These are phyloP conservation scores for Flueggea neowawraea DNA, from an alignment of 441 rosid genomes.

Conservation along the genomic window DNA sequence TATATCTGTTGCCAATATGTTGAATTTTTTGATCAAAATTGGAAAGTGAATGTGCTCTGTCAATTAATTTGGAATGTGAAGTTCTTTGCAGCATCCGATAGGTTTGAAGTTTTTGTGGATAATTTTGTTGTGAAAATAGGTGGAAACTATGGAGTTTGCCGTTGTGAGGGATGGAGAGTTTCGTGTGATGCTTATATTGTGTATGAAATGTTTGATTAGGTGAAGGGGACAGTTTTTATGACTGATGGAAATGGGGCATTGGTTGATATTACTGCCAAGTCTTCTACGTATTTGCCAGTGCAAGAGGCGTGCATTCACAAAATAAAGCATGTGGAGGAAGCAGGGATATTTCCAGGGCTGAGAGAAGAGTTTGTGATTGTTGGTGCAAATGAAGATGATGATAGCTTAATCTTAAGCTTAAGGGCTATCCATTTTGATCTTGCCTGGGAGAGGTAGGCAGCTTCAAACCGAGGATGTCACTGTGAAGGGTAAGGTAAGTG, in stretches of 20 bases:
- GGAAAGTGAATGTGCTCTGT: too few relatives aligned
- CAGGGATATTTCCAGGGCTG: constrained; percentile 87
- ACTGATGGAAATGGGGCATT: constrained; percentile 74
- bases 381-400: constrained; percentile 79
- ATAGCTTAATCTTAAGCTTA: constrained; percentile 82
- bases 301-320: constrained; percentile 81
- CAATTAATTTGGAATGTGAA: too few relatives aligned
- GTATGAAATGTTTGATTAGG: constrained; percentile 34
- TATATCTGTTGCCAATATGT: too few relatives aligned
- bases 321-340: constrained; percentile 76
- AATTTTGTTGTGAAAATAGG: not conserved
- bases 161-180: not conserved
- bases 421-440: constrained; percentile 64
- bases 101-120: too few relatives aligned
- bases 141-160: not conserved
- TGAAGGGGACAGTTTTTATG: constrained; percentile 71
- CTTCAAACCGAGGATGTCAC: constrained; percentile 97
- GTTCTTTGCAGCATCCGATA: too few relatives aligned
- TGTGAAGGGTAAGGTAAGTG: constrained; percentile 80
- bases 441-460: constrained; percentile 96
- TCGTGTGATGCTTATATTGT: not conserved
- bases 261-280: constrained; percentile 86
- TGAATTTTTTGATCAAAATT: too few relatives aligned
- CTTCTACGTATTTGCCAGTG: constrained; percentile 74
- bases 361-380: constrained; percentile 79